phyloP scores from a whole-genome alignment of 208 protist genomes.

The Novymonas esmeraldas region DNA sequence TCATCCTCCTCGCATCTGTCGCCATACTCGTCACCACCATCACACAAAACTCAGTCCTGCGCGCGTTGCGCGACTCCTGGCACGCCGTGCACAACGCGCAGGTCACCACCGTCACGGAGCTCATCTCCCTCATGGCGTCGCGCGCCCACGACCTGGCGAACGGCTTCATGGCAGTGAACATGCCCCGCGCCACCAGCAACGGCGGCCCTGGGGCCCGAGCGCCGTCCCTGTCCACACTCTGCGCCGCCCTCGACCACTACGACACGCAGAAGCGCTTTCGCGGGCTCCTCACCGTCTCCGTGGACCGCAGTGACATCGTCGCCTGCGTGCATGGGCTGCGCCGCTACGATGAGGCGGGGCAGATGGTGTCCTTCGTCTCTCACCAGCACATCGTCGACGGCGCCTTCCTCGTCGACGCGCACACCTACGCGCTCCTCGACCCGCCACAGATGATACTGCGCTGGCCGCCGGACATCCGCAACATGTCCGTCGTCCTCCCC shows the following conservation, averaged over 20 bases:
- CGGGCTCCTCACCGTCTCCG: no score
- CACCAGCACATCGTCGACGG: no score
- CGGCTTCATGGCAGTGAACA: background rate
- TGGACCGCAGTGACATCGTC: no score
- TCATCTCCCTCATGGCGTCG: background rate
- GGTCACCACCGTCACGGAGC: conserved; percentile 3
- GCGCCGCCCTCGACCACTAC: background rate
- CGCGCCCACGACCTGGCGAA: conserved; percentile 1
- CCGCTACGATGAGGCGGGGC: no score
- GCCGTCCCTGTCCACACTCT: background rate
- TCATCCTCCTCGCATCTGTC: conserved; percentile 1
- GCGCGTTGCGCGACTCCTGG: background rate
- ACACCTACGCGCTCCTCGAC: no score
- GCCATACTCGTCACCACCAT: background rate
- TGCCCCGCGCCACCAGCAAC: background rate
- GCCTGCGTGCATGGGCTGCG: no score
- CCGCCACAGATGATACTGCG: no score
- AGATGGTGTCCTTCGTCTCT: no score
- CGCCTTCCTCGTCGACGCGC: no score
- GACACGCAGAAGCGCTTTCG: no score
- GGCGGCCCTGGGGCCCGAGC: background rate
- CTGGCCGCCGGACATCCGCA: background rate
- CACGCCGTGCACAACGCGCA: conserved; percentile 9
- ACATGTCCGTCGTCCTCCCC: background rate
- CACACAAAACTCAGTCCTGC: background rate